phyloP scores from a whole-genome alignment of 1,284 basidiomycete species.

The Sanghuangporus sanghuang region DNA sequence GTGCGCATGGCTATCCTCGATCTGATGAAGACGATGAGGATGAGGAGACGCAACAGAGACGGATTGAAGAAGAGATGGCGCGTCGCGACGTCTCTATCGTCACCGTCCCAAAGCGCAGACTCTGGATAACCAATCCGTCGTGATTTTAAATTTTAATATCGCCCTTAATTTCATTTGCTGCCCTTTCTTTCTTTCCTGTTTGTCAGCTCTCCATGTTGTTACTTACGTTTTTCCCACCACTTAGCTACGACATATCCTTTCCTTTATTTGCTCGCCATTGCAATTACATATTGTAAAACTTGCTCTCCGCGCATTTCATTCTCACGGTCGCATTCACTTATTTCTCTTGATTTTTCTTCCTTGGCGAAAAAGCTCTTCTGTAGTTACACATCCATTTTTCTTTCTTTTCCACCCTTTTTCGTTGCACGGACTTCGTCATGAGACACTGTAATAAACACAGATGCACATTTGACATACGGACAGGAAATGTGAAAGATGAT shows the following conservation, averaged over 20 bases:
- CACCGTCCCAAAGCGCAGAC: slow-evolving; percentile 68
- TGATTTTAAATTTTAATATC: not conserved
- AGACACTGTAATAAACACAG: not conserved
- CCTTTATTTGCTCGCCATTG: not conserved
- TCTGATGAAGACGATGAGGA: slow-evolving; percentile 54
- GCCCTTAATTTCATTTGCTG: not conserved
- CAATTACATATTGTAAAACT: not conserved
- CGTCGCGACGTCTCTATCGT: slow-evolving; percentile 75
- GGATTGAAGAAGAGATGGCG: slow-evolving; percentile 75
- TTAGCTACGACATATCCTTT: not conserved
- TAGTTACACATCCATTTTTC: not conserved
- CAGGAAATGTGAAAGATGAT: not conserved
- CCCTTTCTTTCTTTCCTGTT: slow-evolving; percentile 15
- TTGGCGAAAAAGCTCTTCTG: not conserved
- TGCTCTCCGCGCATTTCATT: not conserved
- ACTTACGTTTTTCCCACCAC: not conserved
- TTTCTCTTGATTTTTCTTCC: not conserved
- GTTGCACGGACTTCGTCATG: not conserved
- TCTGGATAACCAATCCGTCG: slow-evolving; percentile 64
- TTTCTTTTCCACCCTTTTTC: not conserved
- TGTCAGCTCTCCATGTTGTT: not conserved
- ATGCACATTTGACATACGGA: not conserved
- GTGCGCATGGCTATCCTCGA: slow-evolving; percentile 25
- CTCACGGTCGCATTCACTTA: not conserved
- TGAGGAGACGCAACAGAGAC: slow-evolving; percentile 62